Percentiles rank a stretch among this genome's conserved stretches.
Evolutionary conservation across 2,329 filamentous ascomycete species (phyloP).

Genomic region (Colletotrichum lupini): DNA sequence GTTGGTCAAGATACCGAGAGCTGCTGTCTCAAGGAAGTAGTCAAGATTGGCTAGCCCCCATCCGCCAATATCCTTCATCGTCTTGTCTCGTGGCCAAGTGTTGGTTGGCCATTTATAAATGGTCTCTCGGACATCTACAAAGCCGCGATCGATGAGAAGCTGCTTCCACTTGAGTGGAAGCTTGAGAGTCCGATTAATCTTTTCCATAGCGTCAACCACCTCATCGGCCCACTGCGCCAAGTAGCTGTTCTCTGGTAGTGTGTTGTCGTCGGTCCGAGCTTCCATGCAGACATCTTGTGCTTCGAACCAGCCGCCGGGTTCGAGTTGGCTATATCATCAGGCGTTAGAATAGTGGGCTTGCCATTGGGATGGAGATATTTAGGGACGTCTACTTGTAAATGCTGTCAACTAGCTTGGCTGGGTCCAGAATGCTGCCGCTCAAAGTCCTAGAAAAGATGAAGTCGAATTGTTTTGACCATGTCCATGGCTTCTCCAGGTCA

Average conservation of each 20-base stretch:
- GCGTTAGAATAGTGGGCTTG: not conserved
- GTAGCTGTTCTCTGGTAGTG: conserved; percentile 42
- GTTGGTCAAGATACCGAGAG: conserved; percentile 50
- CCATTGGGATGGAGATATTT: too few species aligned
- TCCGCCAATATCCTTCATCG: conserved; percentile 48
- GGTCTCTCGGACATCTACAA: conserved; percentile 45
- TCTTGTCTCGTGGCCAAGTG: conserved; percentile 47
- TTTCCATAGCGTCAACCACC: conserved; percentile 45
- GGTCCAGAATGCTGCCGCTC: conserved; percentile 42
- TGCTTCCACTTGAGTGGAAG: conserved; percentile 43
- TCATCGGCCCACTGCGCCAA: conserved; percentile 46
- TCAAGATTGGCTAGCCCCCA: conserved; percentile 46
- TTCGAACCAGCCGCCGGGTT: conserved; percentile 48
- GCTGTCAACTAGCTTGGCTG: conserved; percentile 40
- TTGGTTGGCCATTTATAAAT: conserved; percentile 50
- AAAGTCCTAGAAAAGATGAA: conserved; percentile 49
- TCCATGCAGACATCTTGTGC: conserved; percentile 43
- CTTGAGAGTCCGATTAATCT: conserved; percentile 44
- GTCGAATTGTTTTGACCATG: conserved; percentile 46
- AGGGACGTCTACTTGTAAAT: conserved; percentile 35
- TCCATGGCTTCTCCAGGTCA: conserved; percentile 49
- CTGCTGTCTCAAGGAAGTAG: conserved; percentile 47
- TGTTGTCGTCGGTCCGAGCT: conserved; percentile 46
- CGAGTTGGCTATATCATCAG: conserved; percentile 37
- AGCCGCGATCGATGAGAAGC: conserved; percentile 45